Evolutionary conservation across 2,329 filamentous ascomycete genomes (phyloP).

Genomic region (Alternaria gaisen): DNA sequence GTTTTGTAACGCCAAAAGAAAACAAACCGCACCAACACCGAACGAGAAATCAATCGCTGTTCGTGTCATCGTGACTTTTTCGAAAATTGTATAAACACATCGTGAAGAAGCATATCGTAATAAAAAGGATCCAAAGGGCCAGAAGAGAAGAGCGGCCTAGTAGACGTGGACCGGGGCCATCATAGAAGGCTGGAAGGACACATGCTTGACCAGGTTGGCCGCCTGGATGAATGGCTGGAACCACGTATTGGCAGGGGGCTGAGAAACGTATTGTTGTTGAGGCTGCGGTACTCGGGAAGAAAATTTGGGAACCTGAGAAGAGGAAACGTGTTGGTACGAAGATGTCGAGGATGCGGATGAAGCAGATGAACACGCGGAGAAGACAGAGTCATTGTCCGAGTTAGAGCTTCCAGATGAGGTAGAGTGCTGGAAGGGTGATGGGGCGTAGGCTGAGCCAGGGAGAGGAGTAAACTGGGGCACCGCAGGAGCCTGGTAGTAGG

Average conservation of each 20-base stretch:
- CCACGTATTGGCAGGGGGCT: conserved; percentile 47
- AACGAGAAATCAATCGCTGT: conserved; percentile 36
- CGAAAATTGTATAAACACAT: conserved; percentile 45
- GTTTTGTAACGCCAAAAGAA: conserved; percentile 41
- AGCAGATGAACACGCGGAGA: conserved; percentile 50
- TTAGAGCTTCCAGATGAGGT: conserved; percentile 50
- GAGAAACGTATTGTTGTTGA: conserved; percentile 50
- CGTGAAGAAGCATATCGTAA: conserved; percentile 41
- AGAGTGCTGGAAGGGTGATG: conserved; percentile 43
- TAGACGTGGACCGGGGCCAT: conserved; percentile 51
- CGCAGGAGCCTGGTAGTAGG: conserved; percentile 39
- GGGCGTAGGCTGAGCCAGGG: conserved; percentile 42
- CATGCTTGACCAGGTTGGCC: conserved; percentile 52
- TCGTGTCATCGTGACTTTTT: conserved; percentile 53
- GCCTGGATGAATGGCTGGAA: conserved; percentile 53
- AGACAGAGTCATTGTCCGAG: conserved; percentile 53
- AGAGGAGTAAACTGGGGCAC: conserved; percentile 45
- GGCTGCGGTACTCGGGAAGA: conserved; percentile 39
- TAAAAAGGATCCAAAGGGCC: conserved; percentile 21
- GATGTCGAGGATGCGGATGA: conserved; percentile 50
- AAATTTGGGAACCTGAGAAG: conserved; percentile 39
- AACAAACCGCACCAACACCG: conserved; percentile 39
- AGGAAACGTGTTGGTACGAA: conserved; percentile 44
- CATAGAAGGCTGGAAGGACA: conserved; percentile 52
- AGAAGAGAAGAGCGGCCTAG: conserved; percentile 26